Conservation (phyloP, 2,329 filamentous ascomycete species). For the Remersonia thermophila region DNA sequence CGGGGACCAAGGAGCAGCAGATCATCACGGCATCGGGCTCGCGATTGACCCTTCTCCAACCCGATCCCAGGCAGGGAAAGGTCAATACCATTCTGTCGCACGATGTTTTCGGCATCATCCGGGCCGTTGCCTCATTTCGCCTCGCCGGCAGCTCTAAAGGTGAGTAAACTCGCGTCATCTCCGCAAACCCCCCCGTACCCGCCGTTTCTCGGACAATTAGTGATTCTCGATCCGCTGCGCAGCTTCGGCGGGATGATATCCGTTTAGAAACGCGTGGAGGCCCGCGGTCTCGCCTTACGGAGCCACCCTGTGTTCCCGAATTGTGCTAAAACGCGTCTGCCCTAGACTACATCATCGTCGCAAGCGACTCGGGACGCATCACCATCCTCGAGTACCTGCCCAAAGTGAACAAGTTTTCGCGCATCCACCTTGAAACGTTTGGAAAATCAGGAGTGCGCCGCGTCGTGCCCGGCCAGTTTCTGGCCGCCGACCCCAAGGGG, state of each 20-base stretch:
- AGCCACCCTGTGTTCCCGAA: conserved; percentile 13
- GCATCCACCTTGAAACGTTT: conserved; percentile 91
- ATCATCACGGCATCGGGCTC: conserved; percentile 91
- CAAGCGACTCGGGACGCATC: conserved; percentile 90
- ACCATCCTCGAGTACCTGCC: conserved; percentile 86
- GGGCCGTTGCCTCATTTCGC: conserved; percentile 76
- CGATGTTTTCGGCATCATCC: conserved; percentile 92
- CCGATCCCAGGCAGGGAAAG: conserved; percentile 75
- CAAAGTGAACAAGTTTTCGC: conserved; percentile 73
- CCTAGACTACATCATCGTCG: conserved; percentile 88
- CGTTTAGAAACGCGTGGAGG: conserved; percentile 9
- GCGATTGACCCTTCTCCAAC: conserved; percentile 73
- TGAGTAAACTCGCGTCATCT: conserved; percentile 40
- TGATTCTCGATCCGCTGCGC: conserved; percentile 44
- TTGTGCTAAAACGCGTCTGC: conserved; percentile 17
- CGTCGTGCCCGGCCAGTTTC: conserved; percentile 89
- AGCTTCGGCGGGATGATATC: conserved; percentile 14
- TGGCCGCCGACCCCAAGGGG: conserved; percentile 90
- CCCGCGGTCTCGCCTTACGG: conserved; percentile 5
- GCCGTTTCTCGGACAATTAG: conserved; percentile 46
- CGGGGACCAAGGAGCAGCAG: conserved; percentile 93
- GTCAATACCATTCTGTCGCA: conserved; percentile 78
- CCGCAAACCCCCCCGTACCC: conserved; percentile 1
- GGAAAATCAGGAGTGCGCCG: conserved; percentile 92
- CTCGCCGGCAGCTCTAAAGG: conserved; percentile 92